Evolutionary conservation across 2,329 filamentous ascomycete species (phyloP).

Genomic region (Diaporthe citriasiana): DNA sequence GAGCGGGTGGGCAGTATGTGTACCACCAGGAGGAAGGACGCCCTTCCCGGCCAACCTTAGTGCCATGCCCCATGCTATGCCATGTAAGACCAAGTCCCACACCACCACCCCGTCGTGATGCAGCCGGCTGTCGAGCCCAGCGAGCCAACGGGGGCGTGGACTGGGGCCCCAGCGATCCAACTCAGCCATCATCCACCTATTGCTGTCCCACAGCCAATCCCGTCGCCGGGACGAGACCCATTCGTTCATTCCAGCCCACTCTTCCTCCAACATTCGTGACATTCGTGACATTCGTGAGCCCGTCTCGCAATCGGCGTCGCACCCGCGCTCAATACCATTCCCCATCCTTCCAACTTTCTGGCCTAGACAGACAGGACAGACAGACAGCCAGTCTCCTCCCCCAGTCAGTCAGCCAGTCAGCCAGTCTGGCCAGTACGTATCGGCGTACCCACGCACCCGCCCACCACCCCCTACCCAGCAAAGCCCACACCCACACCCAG

Average conservation of each 20-base stretch:
- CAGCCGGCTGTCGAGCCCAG: conserved; percentile 25
- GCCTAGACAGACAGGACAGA: neutral
- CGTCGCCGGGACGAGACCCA: conserved; percentile 11
- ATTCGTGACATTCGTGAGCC: conserved; percentile 31
- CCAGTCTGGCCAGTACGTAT: conserved; percentile 20
- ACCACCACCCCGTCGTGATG: conserved; percentile 33
- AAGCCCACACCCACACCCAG: neutral
- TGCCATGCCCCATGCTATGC: conserved; percentile 24
- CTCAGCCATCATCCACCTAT: conserved; percentile 33
- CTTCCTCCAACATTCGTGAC: conserved; percentile 34
- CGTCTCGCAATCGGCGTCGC: conserved; percentile 40
- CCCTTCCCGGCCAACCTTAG: conserved; percentile 23
- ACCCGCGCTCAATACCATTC: conserved; percentile 39
- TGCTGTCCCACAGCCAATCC: conserved; percentile 39
- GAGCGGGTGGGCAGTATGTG: neutral
- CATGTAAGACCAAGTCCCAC: conserved; percentile 36
- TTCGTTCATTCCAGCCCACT: conserved; percentile 36
- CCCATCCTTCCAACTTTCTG: conserved; percentile 30
- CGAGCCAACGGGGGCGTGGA: conserved; percentile 30
- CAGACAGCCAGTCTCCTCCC: neutral
- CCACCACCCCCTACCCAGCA: conserved; percentile 29
- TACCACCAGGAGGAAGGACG: conserved; percentile 4
- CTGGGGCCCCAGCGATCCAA: conserved; percentile 22
- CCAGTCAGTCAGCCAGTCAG: conserved; percentile 10
- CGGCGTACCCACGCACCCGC: conserved; percentile 16